Evolutionary conservation across 163 green algal species (phyloP).

Genomic region (Coccomyxa subellipsoidea): DNA sequence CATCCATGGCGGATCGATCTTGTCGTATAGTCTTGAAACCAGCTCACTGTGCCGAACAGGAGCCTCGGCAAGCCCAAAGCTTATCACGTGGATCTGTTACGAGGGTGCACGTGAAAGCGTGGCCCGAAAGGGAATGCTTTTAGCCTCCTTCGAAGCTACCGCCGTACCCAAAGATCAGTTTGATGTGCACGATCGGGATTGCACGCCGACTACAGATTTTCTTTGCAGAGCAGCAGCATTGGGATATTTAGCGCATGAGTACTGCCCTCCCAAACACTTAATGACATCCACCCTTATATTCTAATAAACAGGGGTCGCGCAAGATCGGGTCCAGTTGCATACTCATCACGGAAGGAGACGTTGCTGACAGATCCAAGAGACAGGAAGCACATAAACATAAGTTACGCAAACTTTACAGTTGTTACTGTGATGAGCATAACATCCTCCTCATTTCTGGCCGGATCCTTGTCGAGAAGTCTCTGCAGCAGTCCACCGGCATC

Average conservation of each 20-base stretch:
- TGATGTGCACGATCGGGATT: too few relatives aligned
- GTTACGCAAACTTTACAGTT: not conserved
- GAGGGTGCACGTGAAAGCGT: not conserved
- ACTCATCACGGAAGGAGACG: not conserved
- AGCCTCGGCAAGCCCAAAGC: not conserved
- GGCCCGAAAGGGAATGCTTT: too few relatives aligned
- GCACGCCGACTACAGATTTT: too few relatives aligned
- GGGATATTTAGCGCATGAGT: too few relatives aligned
- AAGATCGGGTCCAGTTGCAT: not conserved
- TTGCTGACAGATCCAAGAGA: too few relatives aligned
- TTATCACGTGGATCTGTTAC: not conserved
- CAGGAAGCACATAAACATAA: not conserved
- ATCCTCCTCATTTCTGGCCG: not conserved
- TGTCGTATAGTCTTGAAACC: too few relatives aligned
- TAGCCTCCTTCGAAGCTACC: too few relatives aligned
- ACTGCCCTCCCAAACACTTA: not conserved
- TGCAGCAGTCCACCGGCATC: not conserved
- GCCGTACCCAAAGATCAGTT: too few relatives aligned
- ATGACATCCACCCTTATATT: not conserved
- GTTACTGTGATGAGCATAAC: not conserved
- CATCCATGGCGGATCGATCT: not conserved
- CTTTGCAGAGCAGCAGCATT: too few relatives aligned
- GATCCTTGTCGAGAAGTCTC: not conserved
- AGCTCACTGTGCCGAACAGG: too few relatives aligned
- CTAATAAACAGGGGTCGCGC: not conserved